Percentiles rank a stretch among this genome's conserved stretches.
phyloP scores from a whole-genome alignment of 2,329 filamentous ascomycete genomes.

The Xylariomycetidae sp. region DNA sequence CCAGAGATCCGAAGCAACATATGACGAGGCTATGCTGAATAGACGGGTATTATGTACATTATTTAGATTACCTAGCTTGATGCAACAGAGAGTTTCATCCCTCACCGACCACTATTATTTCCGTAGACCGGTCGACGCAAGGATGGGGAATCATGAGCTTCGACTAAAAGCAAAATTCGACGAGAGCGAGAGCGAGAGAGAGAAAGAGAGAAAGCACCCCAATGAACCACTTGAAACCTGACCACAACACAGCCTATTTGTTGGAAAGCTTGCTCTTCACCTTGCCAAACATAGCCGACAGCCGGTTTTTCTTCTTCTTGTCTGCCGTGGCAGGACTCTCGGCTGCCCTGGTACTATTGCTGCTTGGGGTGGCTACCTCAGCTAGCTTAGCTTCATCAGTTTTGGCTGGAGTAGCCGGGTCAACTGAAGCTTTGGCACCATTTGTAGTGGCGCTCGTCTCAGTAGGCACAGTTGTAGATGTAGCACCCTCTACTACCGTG shows the following conservation, averaged over 20 bases:
- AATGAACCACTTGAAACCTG: constrained; percentile 8
- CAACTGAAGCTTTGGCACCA: constrained; percentile 11
- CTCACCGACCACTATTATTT: too few relatives aligned
- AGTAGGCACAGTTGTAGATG: constrained; percentile 8
- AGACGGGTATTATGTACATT: constrained; percentile 19
- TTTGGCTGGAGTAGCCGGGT: constrained; percentile 18
- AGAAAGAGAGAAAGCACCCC: constrained; percentile 7
- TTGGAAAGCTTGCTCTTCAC: constrained; percentile 42
- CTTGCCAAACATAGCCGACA: constrained; percentile 60
- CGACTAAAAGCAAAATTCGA: constrained; percentile 16
- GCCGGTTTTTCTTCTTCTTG: constrained; percentile 63
- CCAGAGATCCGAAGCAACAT: constrained; percentile 7
- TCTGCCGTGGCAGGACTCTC: constrained; percentile 36
- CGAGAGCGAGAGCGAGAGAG: constrained; percentile 7
- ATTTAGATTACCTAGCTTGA: too few relatives aligned
- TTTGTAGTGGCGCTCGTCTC: constrained; percentile 15
- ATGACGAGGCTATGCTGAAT: constrained; percentile 15
- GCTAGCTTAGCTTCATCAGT: constrained; percentile 2
- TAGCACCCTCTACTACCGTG: too few relatives aligned
- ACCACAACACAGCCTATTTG: constrained; percentile 19
- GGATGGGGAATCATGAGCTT: constrained; percentile 26
- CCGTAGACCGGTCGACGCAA: constrained; percentile 18
- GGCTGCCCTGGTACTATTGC: constrained; percentile 25
- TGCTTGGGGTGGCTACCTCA: constrained; percentile 12
- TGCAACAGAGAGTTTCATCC: too few relatives aligned